phyloP scores from a whole-genome alignment of 352 stramenopile species.

The Globisporangium solare region DNA sequence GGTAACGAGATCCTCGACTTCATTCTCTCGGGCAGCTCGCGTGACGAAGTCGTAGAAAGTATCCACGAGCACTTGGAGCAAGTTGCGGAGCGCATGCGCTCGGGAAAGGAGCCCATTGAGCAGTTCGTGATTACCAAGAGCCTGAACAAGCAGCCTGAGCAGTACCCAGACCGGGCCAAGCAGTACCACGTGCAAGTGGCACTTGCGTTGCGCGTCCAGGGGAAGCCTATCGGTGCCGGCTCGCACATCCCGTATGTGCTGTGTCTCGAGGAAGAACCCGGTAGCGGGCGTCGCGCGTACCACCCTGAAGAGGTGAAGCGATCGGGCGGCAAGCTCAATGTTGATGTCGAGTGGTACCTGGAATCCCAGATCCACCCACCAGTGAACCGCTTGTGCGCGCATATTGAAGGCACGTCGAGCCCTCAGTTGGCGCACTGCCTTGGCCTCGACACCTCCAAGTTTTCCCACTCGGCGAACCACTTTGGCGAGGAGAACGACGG shows the following conservation, averaged over 20 bases:
- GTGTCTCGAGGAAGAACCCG: slow-evolving; percentile 83
- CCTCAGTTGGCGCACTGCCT: slow-evolving; percentile 94
- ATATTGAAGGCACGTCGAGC: slow-evolving; percentile 97
- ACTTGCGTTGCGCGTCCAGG: slow-evolving; percentile 91
- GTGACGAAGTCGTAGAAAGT: slow-evolving; percentile 95
- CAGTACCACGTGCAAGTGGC: slow-evolving; percentile 98
- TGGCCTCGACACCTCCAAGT: slow-evolving; percentile 95
- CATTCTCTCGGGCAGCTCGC: slow-evolving; percentile 93
- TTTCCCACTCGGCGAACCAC: slow-evolving; percentile 78
- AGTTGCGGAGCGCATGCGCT: slow-evolving; percentile 92
- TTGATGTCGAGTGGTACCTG: slow-evolving; percentile 98
- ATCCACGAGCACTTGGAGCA: slow-evolving; percentile 95
- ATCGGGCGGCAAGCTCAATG: slow-evolving; percentile 74
- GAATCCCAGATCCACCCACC: slow-evolving; percentile 95
- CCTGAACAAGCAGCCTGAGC: slow-evolving; percentile 98
- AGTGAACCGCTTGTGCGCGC: slow-evolving; percentile 97
- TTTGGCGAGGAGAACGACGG: slow-evolving; percentile 84
- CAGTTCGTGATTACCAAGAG: slow-evolving; percentile 99
- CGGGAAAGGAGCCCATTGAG: slow-evolving; percentile 90
- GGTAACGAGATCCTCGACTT: slow-evolving; percentile 96
- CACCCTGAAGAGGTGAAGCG: slow-evolving; percentile 85
- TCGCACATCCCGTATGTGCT: slow-evolving; percentile 99
- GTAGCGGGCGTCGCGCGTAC: slow-evolving; percentile 69
- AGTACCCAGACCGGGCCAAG: slow-evolving; percentile 96
- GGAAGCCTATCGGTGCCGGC: slow-evolving; percentile 96